phyloP scores from a whole-genome alignment of 108 stramenopile species.

The Fragilaria crotonensis region DNA sequence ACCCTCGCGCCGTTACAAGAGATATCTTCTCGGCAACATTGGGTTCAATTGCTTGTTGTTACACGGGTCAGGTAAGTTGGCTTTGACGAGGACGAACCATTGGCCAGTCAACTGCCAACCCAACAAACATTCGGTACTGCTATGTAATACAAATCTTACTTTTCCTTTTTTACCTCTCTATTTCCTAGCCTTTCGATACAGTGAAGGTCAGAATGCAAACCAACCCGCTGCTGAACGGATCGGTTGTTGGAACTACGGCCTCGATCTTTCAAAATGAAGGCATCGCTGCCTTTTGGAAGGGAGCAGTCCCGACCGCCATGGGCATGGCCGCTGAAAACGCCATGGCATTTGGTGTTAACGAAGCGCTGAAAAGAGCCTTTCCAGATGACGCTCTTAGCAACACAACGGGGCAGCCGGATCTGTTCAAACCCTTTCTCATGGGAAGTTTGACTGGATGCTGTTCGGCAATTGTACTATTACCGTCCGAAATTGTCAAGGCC shows the following conservation, averaged over 20 bases:
- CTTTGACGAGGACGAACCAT: too few relatives aligned
- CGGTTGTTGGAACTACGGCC: slow-evolving; percentile 33
- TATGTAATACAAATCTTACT: neutral
- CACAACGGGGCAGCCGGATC: slow-evolving; percentile 43
- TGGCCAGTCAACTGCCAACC: too few relatives aligned
- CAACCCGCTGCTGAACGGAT: slow-evolving; percentile 36
- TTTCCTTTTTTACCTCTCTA: neutral
- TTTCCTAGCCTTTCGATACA: slow-evolving; percentile 76
- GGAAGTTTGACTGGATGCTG: slow-evolving; percentile 80
- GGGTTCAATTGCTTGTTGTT: slow-evolving; percentile 72
- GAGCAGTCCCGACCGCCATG: slow-evolving; percentile 76
- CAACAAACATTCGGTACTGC: too few relatives aligned
- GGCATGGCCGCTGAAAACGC: slow-evolving; percentile 86
- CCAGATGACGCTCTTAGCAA: slow-evolving; percentile 32
- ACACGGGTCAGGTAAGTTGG: slow-evolving; percentile 27
- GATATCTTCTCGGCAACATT: slow-evolving; percentile 82
- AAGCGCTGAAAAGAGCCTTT: slow-evolving; percentile 81
- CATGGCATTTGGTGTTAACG: slow-evolving; percentile 90
- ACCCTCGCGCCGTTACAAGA: slow-evolving; percentile 60
- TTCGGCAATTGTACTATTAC: slow-evolving; percentile 69
- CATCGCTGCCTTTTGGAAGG: slow-evolving; percentile 68
- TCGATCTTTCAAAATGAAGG: slow-evolving; percentile 59
- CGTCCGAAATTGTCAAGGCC: slow-evolving; percentile 82
- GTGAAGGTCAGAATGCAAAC: slow-evolving; percentile 87
- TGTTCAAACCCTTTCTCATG: slow-evolving; percentile 75